A percentile compares a stretch with the other conserved stretches of the same genome.
Conservation (phyloP, 805 yeast species). For the Nakazawaea wickerhamii region DNA sequence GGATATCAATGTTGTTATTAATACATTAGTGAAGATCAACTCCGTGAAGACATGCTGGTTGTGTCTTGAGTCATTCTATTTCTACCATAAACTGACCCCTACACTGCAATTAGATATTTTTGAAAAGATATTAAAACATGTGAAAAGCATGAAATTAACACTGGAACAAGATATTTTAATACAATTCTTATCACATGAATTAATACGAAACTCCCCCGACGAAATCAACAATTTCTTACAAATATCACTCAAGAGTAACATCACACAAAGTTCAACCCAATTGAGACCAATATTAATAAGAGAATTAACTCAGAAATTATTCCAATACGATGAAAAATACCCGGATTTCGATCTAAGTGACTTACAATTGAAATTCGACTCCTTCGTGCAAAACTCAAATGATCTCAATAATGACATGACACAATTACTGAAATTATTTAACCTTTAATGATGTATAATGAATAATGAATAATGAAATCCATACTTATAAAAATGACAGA, state of each 20-base stretch:
- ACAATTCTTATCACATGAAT: neutral
- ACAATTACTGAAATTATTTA: conserved; percentile 4
- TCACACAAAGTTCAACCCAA: neutral
- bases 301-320: conserved; percentile 1
- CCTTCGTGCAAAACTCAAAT: neutral
- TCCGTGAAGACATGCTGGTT: conserved; percentile 1
- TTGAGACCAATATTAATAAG: neutral
- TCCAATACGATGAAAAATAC: conserved; percentile 4
- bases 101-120: neutral
- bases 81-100: neutral
- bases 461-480: neutral
- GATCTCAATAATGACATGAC: neutral
- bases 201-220: neutral
- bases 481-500: neutral
- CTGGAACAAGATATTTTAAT: neutral
- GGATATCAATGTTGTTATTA: neutral
- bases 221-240: neutral
- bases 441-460: neutral
- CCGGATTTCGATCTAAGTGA: conserved; percentile 6
- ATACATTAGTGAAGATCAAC: neutral
- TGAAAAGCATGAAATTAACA: neutral
- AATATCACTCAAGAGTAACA: neutral
- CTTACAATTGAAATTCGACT: neutral
- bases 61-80: conserved; percentile 6
- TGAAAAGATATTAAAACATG: neutral